Evolutionary conservation across 2,329 filamentous ascomycete species (phyloP).

Genomic region (Thyridium curvatum): DNA sequence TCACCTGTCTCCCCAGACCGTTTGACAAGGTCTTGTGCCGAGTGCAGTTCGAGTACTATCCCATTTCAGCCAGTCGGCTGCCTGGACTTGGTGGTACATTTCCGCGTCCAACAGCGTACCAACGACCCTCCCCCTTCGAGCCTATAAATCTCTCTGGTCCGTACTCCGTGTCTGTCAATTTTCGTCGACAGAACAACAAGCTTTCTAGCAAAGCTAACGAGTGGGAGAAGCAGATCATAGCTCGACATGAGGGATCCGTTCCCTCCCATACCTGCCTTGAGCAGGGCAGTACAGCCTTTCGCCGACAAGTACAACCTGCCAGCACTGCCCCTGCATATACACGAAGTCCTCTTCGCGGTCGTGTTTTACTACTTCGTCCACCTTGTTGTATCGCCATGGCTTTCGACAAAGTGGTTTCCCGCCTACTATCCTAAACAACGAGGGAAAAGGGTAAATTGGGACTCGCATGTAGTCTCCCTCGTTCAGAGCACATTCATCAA

Average conservation of each 20-base stretch:
- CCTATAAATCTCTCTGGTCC: background rate
- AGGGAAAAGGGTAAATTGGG: conserved; percentile 70
- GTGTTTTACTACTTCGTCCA: conserved; percentile 64
- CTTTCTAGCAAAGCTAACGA: background rate
- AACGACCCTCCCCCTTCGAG: background rate
- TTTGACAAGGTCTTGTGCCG: too few species aligned
- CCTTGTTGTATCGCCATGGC: conserved; percentile 56
- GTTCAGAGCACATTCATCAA: conserved; percentile 71
- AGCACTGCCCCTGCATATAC: conserved; percentile 68
- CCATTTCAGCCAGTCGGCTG: too few species aligned
- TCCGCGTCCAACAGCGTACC: too few species aligned
- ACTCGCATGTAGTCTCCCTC: conserved; percentile 80
- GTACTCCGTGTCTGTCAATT: background rate
- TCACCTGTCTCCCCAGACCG: too few species aligned
- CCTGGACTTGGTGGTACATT: too few species aligned
- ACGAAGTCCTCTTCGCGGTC: conserved; percentile 65
- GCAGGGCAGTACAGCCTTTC: conserved; percentile 53
- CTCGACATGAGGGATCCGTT: conserved; percentile 68
- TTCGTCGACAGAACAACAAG: too few species aligned
- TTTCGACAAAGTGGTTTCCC: conserved; percentile 59
- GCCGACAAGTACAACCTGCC: conserved; percentile 56
- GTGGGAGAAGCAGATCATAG: background rate
- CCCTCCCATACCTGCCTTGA: conserved; percentile 51
- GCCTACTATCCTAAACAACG: conserved; percentile 55
- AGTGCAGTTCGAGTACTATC: too few species aligned